These are phyloP conservation scores for Cymodocea nodosa DNA, from an alignment of 116 monocot genomes.

Conservation along the genomic window DNA sequence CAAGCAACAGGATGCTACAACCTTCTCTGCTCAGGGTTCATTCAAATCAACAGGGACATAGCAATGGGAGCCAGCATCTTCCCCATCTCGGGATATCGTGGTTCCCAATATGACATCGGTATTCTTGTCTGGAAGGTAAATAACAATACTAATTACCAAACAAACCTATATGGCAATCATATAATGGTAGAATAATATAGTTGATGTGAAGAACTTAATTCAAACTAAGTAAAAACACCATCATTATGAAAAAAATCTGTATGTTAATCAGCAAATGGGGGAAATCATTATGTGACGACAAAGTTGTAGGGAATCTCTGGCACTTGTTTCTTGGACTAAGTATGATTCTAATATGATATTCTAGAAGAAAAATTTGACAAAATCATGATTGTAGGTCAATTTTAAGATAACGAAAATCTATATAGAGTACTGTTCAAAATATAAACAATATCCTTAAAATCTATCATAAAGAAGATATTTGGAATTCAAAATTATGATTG, in stretches of 20 bases:
- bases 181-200: too few relatives aligned
- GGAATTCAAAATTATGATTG: too few relatives aligned
- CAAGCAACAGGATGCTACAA: slow-evolving; percentile 32
- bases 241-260: neutral
- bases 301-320: neutral
- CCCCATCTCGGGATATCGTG: slow-evolving; percentile 45
- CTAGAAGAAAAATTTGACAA: too few relatives aligned
- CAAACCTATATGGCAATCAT: too few relatives aligned
- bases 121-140: slow-evolving; percentile 71
- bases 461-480: too few relatives aligned
- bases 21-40: slow-evolving; percentile 23
- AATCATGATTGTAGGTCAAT: too few relatives aligned
- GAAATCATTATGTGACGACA: neutral
- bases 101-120: slow-evolving; percentile 68
- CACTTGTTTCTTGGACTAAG: neutral
- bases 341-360: neutral
- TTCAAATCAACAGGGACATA: slow-evolving; percentile 60
- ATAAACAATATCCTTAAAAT: too few relatives aligned
- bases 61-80: slow-evolving; percentile 85
- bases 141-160: neutral
- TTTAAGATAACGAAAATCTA: too few relatives aligned
- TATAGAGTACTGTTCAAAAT: too few relatives aligned
- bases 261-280: neutral
- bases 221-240: too few relatives aligned
- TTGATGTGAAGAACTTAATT: too few relatives aligned